Evolutionary conservation across 2,329 filamentous ascomycete genomes (phyloP).

Genomic region (Aureobasidium leucospermi): DNA sequence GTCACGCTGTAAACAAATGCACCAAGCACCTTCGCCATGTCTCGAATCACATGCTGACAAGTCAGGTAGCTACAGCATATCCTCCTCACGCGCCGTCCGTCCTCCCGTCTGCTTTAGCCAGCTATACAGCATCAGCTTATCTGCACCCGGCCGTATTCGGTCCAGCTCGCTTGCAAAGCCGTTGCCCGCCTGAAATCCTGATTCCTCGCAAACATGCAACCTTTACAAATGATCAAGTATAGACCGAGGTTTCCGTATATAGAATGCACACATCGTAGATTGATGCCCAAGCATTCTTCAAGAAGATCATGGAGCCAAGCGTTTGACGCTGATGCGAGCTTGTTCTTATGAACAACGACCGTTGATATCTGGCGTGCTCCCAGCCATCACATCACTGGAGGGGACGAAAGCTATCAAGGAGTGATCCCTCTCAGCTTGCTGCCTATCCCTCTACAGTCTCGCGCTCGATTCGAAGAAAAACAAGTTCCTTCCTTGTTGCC

Average conservation of each 20-base stretch:
- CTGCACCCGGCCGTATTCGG: conserved; percentile 4
- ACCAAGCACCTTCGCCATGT: background rate
- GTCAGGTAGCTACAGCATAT: background rate
- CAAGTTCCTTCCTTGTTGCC: conserved; percentile 30
- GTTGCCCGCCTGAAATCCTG: background rate
- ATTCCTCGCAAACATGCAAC: background rate
- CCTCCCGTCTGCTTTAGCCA: background rate
- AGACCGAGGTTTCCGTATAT: background rate
- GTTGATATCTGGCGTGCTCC: too few species aligned
- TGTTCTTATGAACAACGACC: too few species aligned
- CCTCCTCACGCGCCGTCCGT: background rate
- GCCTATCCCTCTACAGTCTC: background rate
- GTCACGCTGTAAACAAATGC: background rate
- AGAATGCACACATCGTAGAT: background rate
- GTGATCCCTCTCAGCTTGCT: too few species aligned
- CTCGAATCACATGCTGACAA: conserved; percentile 3
- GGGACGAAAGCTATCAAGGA: background rate
- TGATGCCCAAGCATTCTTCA: background rate
- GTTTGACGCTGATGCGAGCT: too few species aligned
- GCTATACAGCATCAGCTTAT: conserved; percentile 1
- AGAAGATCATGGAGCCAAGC: background rate
- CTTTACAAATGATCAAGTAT: background rate
- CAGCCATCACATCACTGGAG: too few species aligned
- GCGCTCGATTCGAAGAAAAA: conserved; percentile 23
- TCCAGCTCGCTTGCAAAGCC: background rate